Evolutionary conservation across 2,329 filamentous ascomycete species (phyloP), one percentile per base, ranked within the genome.

Genomic region (Lizonia empirigonia): DNA sequence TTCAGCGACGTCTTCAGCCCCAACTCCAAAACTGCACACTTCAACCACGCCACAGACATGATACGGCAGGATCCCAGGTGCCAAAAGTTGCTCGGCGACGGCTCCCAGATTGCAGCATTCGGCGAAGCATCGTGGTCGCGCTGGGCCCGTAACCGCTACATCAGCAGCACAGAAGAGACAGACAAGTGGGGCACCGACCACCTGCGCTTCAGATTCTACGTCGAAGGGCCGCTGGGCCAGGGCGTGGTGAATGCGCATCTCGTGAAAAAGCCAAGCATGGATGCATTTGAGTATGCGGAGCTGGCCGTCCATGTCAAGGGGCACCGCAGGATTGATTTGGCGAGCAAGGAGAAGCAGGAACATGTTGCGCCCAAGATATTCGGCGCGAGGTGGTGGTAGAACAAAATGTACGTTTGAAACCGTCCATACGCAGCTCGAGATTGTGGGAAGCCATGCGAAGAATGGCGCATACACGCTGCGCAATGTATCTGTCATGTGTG

Each of bases 1-100:
- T 73, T 71, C 63, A 56, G 60, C 54, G 69, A 73, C 55, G 65
- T 73, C 59, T 65, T 73, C 57, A 65, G 60, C 24, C 62, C 89
- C 16, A 88, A 92, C 68, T 94, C 90, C 78, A 92, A 91, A 74
- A 93, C 88, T 13, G 84, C 86, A 49, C 86, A 94, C 70, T 97
- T 96, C 80, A 96, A 95, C 76, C 87, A 89, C 57, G 90, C 90
- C 1, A 88, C 95, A 38, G 84, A 89, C 66, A 85, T 86, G 55
- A 86, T 97, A 69, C 90, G 87, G 70, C 80, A 82, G 44, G 88
- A 95, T 67, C 72, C 82, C 0, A 80, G 84, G 50, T 95, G 90
- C 68, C 78, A 86, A 22, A 84, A 87, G 49, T 71, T 96, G 6
- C 82, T 97, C 1, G 91, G 91, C 12, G 85, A 90, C 13, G 69